These are phyloP conservation scores for Eucalyptus dawsonii DNA, from an alignment of 345 rosid genomes.

Conservation along the genomic window DNA sequence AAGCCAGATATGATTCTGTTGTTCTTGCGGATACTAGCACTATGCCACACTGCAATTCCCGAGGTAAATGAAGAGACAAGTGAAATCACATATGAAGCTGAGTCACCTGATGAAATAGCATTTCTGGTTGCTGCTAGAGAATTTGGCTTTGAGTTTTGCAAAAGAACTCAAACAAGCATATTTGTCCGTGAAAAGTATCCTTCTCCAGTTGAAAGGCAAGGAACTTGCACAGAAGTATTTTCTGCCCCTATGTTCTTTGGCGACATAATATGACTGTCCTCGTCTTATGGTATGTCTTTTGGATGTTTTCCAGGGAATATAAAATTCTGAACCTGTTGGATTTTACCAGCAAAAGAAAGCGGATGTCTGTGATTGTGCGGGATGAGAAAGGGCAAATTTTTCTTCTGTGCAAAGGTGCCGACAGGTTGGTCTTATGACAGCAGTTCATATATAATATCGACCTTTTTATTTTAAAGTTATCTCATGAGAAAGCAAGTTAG, in stretches of 20 bases:
- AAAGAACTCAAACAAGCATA: constrained; percentile 86
- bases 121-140: constrained; percentile 97
- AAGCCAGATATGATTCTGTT: constrained; percentile 40
- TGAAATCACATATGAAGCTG: constrained; percentile 71
- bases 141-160: constrained; percentile 91
- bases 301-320: constrained; percentile 59
- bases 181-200: constrained; percentile 55
- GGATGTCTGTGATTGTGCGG: constrained; percentile 87
- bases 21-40: constrained; percentile 72
- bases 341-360: constrained; percentile 96
- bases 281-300: background rate
- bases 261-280: background rate
- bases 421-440: constrained; percentile 52
- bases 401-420: constrained; percentile 98
- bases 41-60: constrained; percentile 96
- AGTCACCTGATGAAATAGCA: constrained; percentile 97
- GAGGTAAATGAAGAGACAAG: constrained; percentile 79
- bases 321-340: constrained; percentile 86
- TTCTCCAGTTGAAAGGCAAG: constrained; percentile 69
- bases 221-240: background rate
- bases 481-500: background rate
- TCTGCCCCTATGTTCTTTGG: background rate
- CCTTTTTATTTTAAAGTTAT: background rate
- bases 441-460: background rate
- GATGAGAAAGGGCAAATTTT: constrained; percentile 90